Conservation (phyloP, 1,139 yeast species). For the Spathaspora sp. region DNA sequence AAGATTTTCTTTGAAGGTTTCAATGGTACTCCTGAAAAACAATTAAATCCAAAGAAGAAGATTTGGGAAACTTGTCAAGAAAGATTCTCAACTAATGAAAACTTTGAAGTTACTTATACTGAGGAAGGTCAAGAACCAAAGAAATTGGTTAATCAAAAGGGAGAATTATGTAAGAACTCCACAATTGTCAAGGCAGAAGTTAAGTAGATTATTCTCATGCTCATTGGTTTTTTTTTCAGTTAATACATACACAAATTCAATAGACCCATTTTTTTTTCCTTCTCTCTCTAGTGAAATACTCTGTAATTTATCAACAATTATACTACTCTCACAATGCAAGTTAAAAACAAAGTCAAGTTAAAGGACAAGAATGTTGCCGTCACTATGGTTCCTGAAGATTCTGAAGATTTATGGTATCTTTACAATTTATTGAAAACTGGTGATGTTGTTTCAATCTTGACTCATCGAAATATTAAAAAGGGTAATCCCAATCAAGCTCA, state of each 20-base stretch:
- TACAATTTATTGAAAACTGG: slow-evolving; percentile 77
- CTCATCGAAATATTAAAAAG: slow-evolving; percentile 63
- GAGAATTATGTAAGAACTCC: slow-evolving; percentile 69
- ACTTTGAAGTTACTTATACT: slow-evolving; percentile 75
- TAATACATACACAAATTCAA: background rate
- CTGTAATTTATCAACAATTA: background rate
- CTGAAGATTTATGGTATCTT: slow-evolving; percentile 88
- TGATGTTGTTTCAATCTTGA: slow-evolving; percentile 70
- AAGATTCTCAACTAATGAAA: slow-evolving; percentile 74
- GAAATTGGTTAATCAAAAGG: slow-evolving; percentile 73
- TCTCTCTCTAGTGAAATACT: background rate
- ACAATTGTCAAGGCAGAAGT: slow-evolving; percentile 71
- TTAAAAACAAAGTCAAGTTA: slow-evolving; percentile 16
- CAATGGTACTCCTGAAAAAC: slow-evolving; percentile 86
- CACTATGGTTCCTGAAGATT: slow-evolving; percentile 75
- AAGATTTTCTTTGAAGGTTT: slow-evolving; percentile 91
- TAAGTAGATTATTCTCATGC: slow-evolving; percentile 57
- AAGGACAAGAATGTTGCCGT: slow-evolving; percentile 68
- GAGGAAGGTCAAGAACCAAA: slow-evolving; percentile 79
- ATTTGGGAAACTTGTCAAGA: slow-evolving; percentile 97
- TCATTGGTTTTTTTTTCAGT: background rate
- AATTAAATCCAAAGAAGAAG: slow-evolving; percentile 97
- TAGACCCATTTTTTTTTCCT: background rate
- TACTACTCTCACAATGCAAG: slow-evolving; percentile 12
- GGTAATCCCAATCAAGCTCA: slow-evolving; percentile 24